A percentile compares a stretch with the other conserved stretches of the same genome.
Conservation (phyloP, 495 filamentous ascomycete genomes). For the Penicillium malachiteum region DNA sequence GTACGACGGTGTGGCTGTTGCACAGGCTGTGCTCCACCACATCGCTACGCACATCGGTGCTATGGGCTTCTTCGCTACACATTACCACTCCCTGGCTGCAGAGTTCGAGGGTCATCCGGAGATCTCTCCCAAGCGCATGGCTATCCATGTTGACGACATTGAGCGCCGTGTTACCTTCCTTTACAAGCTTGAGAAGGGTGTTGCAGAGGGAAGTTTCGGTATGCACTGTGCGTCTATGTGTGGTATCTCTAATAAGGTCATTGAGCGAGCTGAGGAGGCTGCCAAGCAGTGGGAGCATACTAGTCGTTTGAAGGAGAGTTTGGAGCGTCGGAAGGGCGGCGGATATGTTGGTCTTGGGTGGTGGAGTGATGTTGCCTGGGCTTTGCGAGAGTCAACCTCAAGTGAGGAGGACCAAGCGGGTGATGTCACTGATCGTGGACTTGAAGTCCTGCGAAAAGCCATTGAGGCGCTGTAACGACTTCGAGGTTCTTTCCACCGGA, state of each 20-base stretch:
- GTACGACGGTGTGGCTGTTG: constrained; percentile 95
- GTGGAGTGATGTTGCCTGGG: constrained; percentile 87
- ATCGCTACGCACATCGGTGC: constrained; percentile 91
- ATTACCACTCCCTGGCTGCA: constrained; percentile 90
- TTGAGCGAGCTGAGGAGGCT: constrained; percentile 84
- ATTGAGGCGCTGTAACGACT: constrained; percentile 67
- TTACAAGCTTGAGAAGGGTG: constrained; percentile 91
- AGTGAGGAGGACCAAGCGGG: constrained; percentile 45
- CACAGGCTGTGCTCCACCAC: constrained; percentile 94
- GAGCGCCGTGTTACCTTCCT: constrained; percentile 84
- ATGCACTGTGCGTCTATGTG: constrained; percentile 99
- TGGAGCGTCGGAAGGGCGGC: constrained; percentile 73
- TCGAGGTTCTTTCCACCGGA: neutral
- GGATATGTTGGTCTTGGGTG: constrained; percentile 82
- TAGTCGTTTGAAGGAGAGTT: constrained; percentile 78
- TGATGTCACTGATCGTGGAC: constrained; percentile 45
- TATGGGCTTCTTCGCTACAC: constrained; percentile 95
- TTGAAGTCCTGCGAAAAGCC: constrained; percentile 73
- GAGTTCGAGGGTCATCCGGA: constrained; percentile 91
- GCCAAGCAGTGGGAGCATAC: constrained; percentile 96
- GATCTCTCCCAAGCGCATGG: constrained; percentile 82
- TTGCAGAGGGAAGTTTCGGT: constrained; percentile 96
- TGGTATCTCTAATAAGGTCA: constrained; percentile 79
- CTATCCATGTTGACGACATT: constrained; percentile 87
- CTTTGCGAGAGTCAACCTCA: constrained; percentile 57